Evolutionary conservation across 768 basidiomycete species (phyloP).

Genomic region (Auriscalpium microsporum): DNA sequence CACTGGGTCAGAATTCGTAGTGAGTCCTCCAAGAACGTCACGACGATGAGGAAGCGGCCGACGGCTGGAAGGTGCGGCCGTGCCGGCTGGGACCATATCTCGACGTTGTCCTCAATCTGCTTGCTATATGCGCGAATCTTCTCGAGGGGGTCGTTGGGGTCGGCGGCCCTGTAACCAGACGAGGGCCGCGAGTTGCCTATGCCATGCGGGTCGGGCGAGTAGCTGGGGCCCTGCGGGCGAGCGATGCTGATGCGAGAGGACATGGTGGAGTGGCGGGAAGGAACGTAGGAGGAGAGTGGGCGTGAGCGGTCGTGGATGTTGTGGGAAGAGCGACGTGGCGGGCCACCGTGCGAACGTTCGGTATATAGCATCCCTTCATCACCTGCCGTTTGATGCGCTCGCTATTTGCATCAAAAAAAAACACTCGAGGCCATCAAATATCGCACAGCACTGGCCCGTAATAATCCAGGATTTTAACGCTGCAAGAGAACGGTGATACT

Average conservation of each 20-base stretch:
- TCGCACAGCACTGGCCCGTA: too few species aligned
- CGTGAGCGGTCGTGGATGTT: neutral
- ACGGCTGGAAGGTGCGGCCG: conserved; percentile 91
- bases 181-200: conserved; percentile 66
- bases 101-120: conserved; percentile 85
- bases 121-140: conserved; percentile 63
- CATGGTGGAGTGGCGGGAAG: conserved; percentile 34
- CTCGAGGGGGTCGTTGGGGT: conserved; percentile 77
- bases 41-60: conserved; percentile 94
- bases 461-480: too few species aligned
- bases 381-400: neutral
- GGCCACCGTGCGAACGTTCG: neutral
- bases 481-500: too few species aligned
- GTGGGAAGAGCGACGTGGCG: neutral
- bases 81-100: conserved; percentile 88
- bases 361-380: neutral
- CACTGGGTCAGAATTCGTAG: conserved; percentile 90
- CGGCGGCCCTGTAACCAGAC: conserved; percentile 66
- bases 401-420: neutral
- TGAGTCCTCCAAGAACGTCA: conserved; percentile 97
- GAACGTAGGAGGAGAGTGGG: neutral
- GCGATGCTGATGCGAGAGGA: conserved; percentile 77
- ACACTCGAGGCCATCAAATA: too few species aligned
- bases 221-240: conserved; percentile 49
- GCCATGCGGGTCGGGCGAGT: conserved; percentile 69